Evolutionary conservation across 192 early-diverging fungal species (phyloP), one percentile per base, ranked within the genome.

Genomic region (Coemansia sp.): DNA sequence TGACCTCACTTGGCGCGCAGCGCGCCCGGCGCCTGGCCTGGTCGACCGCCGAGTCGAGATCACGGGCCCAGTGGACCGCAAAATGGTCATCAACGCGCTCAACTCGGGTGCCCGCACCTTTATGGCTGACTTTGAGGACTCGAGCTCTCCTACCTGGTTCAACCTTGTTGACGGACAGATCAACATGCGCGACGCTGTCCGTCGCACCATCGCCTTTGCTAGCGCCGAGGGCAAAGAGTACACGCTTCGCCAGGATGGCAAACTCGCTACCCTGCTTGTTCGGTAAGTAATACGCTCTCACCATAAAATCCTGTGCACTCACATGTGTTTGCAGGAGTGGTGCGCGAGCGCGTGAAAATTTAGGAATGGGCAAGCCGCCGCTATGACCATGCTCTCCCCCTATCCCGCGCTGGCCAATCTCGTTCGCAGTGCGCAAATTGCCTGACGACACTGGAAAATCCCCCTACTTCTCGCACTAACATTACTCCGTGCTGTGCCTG

Each of bases 81-180:
- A 98, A 79, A 98, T 98, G 95, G 93, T 98, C 65, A 98, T 98
- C 80, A 98, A 98, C 60, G 95, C 95, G 36, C 84, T 98, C 63
- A 98, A 95, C 82, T 90, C 91, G 21, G 93, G 90, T 3, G 89
- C 95, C 26, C 78, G 80, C 53, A 95, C 93, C 27, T 98, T 91
- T 75, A 98, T 98, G 95, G 95, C 95, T 27, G 95, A 98, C 76
- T 95, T 98, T 70, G 95, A 98, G 86, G 95, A 98, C 80, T 98
- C 95, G 18, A 95, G 88, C 80, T 85, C 91, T 14, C 95, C 95
- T 31, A 95, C 93, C n/a, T 98, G 93, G 93, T 86, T 89, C 55
- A 95, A 92, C 85, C 79, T 86, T 68, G 43, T 94, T 42, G 84
- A 82, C 55, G 95, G 95, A 27, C 91, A 94, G 73, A 77, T 87